Percentiles rank a stretch among this genome's conserved stretches.
Evolutionary conservation across 1,284 basidiomycete species (phyloP).

Genomic region (Phylloporus sp.): DNA sequence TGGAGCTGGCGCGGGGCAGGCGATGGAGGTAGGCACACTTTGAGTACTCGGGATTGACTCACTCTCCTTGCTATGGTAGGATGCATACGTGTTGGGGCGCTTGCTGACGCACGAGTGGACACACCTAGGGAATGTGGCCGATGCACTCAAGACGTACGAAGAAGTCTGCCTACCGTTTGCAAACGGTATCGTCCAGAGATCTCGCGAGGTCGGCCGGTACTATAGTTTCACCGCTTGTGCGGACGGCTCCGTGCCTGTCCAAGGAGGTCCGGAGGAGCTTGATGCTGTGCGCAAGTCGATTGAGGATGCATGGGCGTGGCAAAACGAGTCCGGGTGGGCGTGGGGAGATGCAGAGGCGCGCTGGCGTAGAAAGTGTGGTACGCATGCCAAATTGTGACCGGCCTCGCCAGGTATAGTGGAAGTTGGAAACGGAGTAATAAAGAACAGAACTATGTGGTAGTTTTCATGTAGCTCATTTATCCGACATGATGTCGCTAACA

Average conservation of each 20-base stretch:
- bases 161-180: slow-evolving; percentile 36
- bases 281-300: slow-evolving; percentile 15
- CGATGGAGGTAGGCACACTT: slow-evolving; percentile 37
- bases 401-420: not conserved
- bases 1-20: slow-evolving; percentile 37
- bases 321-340: slow-evolving; percentile 12
- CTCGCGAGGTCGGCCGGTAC: slow-evolving; percentile 2
- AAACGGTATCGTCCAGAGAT: slow-evolving; percentile 12
- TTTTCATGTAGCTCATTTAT: too few species aligned
- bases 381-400: not conserved
- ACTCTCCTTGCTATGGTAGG: slow-evolving; percentile 32
- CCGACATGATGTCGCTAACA: too few species aligned
- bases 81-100: slow-evolving; percentile 41
- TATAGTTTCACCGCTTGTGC: slow-evolving; percentile 4
- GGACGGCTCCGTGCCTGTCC: not conserved
- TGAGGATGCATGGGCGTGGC: slow-evolving; percentile 25
- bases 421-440: not conserved
- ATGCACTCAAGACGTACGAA: slow-evolving; percentile 37
- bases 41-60: too few species aligned
- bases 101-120: slow-evolving; percentile 35
- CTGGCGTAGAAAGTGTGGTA: slow-evolving; percentile 13
- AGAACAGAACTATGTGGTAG: too few species aligned
- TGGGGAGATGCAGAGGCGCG: slow-evolving; percentile 20
- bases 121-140: slow-evolving; percentile 22
- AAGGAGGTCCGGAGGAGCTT: slow-evolving; percentile 10